Conservation (phyloP, 768 basidiomycete species). For the Fomitopsis pulvina region DNA sequence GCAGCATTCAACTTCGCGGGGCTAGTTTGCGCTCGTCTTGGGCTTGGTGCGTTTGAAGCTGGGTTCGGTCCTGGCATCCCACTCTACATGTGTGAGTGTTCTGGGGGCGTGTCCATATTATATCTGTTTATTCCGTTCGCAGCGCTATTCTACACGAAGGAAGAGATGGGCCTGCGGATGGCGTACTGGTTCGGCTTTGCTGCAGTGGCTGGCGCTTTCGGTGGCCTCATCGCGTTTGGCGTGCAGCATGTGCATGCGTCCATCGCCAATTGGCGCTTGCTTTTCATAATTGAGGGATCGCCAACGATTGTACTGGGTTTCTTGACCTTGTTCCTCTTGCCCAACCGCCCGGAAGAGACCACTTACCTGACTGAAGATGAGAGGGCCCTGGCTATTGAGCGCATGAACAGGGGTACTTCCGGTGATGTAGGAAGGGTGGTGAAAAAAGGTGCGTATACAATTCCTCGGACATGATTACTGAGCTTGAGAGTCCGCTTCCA, state of each 20-base stretch:
- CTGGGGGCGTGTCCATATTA: not conserved
- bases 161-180: constrained; percentile 68
- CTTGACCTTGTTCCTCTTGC: constrained; percentile 48
- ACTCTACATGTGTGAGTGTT: constrained; percentile 62
- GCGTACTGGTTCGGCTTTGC: constrained; percentile 84
- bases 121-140: not conserved
- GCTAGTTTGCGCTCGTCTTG: constrained; percentile 49
- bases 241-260: constrained; percentile 52
- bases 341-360: constrained; percentile 68
- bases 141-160: constrained; percentile 76
- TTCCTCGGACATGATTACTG: too few species aligned
- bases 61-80: constrained; percentile 75
- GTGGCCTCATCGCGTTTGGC: constrained; percentile 79
- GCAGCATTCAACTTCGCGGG: constrained; percentile 55
- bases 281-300: constrained; percentile 74
- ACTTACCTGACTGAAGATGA: constrained; percentile 43
- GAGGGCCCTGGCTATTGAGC: constrained; percentile 54
- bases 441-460: constrained; percentile 51
- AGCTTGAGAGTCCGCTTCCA: constrained; percentile 20
- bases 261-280: constrained; percentile 49
- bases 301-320: constrained; percentile 63
- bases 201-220: constrained; percentile 79
- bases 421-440: constrained; percentile 61
- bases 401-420: constrained; percentile 60
- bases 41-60: constrained; percentile 73